Evolutionary conservation across 108 stramenopile species (phyloP).

Genomic region (Parietichytrium sp.): DNA sequence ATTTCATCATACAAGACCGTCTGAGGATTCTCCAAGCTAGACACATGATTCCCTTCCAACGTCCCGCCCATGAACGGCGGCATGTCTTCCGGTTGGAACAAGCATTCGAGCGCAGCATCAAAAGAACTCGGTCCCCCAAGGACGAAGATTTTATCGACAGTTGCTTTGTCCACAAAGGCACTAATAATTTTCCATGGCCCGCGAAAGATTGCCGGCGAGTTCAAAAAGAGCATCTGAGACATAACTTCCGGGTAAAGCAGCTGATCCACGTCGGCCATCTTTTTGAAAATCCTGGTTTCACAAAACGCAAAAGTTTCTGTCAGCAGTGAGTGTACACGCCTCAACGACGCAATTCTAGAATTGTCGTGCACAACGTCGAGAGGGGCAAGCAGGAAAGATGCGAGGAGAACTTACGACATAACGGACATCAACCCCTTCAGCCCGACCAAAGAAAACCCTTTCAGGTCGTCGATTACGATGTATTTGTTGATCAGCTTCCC

Average conservation of each 20-base stretch:
- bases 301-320: too few species aligned
- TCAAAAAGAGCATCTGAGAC: not conserved
- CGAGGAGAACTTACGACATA: too few species aligned
- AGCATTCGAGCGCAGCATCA: not conserved
- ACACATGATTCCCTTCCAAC: not conserved
- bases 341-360: too few species aligned
- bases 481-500: constrained; percentile 29
- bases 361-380: too few species aligned
- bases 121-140: not conserved
- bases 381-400: too few species aligned
- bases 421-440: not conserved
- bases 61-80: constrained; percentile 24
- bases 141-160: not conserved
- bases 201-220: not conserved
- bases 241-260: constrained; percentile 32
- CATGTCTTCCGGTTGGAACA: not conserved
- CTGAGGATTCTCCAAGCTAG: not conserved
- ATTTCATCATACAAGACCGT: not conserved
- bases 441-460: not conserved
- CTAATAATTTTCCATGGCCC: constrained; percentile 2
- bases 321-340: too few species aligned
- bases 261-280: constrained; percentile 2
- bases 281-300: too few species aligned
- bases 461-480: constrained; percentile 34
- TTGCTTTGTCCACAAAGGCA: not conserved